These are phyloP conservation scores for Hypocrella siamensis DNA, from an alignment of 2,329 filamentous ascomycete genomes.

Conservation along the genomic window DNA sequence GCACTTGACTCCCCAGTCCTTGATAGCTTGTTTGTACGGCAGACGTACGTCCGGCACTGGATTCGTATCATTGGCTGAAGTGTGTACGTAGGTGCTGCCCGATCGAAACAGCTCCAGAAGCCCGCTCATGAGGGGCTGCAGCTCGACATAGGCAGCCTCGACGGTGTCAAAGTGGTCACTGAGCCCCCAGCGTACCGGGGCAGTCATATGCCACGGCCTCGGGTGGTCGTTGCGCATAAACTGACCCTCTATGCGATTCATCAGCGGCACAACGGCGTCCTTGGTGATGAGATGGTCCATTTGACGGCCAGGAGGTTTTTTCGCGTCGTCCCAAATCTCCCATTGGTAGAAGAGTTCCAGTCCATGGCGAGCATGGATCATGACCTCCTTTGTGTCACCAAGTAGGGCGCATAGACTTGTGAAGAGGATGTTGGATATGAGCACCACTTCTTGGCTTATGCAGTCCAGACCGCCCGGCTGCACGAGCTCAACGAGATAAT, in stretches of 20 bases:
- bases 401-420: not conserved
- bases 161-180: not conserved
- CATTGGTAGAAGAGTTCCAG: not conserved
- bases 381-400: not conserved
- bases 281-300: not conserved
- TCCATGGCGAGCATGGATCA: not conserved
- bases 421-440: not conserved
- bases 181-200: not conserved
- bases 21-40: not conserved
- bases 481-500: not conserved
- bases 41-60: not conserved
- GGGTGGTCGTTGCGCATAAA: not conserved
- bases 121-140: slow-evolving; percentile 1
- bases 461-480: not conserved
- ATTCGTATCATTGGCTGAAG: not conserved
- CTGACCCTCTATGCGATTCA: slow-evolving; percentile 1
- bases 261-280: not conserved
- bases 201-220: not conserved
- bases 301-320: not conserved
- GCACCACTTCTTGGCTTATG: not conserved
- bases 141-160: not conserved
- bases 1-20: not conserved
- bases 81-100: not conserved
- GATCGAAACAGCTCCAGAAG: not conserved
- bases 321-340: not conserved